phyloP scores from a whole-genome alignment of 345 rosid genomes.

The Cardamine occulta region DNA sequence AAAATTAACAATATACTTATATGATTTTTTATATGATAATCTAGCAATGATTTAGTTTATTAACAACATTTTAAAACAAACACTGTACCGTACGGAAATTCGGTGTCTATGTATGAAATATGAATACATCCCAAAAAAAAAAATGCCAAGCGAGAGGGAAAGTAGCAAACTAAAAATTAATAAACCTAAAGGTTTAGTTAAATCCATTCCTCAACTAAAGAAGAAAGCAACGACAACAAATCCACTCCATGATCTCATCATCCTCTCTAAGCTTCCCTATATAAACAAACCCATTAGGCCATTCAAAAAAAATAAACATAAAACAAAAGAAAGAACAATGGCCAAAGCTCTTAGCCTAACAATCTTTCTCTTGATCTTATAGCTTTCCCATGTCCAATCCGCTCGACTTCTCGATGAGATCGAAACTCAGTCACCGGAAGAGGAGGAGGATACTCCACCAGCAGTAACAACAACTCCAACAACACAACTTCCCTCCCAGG shows the following conservation, averaged over 20 bases:
- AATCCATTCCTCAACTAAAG: slow-evolving; percentile 22
- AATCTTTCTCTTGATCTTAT: slow-evolving; percentile 50
- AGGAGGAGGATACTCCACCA: slow-evolving; percentile 33
- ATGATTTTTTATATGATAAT: too few species aligned
- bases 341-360: slow-evolving; percentile 35
- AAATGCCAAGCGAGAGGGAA: slow-evolving; percentile 11
- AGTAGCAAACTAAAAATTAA: slow-evolving; percentile 3
- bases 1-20: too few species aligned
- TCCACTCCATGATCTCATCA: slow-evolving; percentile 24
- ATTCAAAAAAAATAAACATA: background rate
- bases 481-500: slow-evolving; percentile 31
- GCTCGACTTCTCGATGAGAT: slow-evolving; percentile 28
- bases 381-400: slow-evolving; percentile 48
- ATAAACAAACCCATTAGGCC: slow-evolving; percentile 26
- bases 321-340: slow-evolving; percentile 45
- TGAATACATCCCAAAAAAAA: too few species aligned
- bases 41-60: too few species aligned
- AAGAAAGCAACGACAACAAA: slow-evolving; percentile 35
- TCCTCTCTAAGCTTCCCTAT: slow-evolving; percentile 18
- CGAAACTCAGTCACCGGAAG: background rate
- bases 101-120: too few species aligned
- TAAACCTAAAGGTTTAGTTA: slow-evolving; percentile 33
- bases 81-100: too few species aligned
- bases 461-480: slow-evolving; percentile 10
- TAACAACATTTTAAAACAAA: too few species aligned